phyloP scores from a whole-genome alignment of 2,329 filamentous ascomycete genomes.

The Trichoderma arundinaceum region DNA sequence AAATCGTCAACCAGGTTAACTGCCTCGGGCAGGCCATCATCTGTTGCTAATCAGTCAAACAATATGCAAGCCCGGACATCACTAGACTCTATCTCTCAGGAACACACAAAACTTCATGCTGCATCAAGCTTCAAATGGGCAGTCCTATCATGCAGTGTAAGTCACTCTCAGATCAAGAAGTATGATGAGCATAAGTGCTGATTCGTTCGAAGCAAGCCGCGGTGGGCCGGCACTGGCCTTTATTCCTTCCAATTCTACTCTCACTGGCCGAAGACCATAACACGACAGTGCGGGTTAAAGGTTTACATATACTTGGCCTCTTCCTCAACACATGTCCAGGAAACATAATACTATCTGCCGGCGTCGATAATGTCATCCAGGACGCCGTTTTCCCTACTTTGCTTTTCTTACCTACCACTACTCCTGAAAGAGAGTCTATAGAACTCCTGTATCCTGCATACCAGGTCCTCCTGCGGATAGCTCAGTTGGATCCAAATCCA shows the following conservation, averaged over 20 bases:
- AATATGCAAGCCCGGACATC: background rate
- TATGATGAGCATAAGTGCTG: background rate
- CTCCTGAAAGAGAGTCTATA: slow-evolving; percentile 72
- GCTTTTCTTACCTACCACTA: slow-evolving; percentile 77
- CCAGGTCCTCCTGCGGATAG: slow-evolving; percentile 67
- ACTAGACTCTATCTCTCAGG: slow-evolving; percentile 38
- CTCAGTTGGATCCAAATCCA: slow-evolving; percentile 38
- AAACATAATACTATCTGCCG: slow-evolving; percentile 63
- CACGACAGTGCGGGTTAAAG: slow-evolving; percentile 57
- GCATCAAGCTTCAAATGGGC: slow-evolving; percentile 57
- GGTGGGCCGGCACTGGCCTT: slow-evolving; percentile 61
- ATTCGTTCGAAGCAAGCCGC: slow-evolving; percentile 24
- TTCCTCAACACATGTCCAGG: slow-evolving; percentile 63
- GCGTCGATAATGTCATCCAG: slow-evolving; percentile 71
- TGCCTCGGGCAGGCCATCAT: slow-evolving; percentile 40
- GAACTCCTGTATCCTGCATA: slow-evolving; percentile 69
- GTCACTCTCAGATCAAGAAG: slow-evolving; percentile 32
- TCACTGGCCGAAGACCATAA: slow-evolving; percentile 70
- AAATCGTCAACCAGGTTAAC: slow-evolving; percentile 54
- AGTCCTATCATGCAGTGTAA: slow-evolving; percentile 57
- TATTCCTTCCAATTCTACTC: slow-evolving; percentile 72
- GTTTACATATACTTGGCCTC: slow-evolving; percentile 58
- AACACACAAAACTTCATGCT: slow-evolving; percentile 32
- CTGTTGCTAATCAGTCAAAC: background rate
- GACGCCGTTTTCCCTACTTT: slow-evolving; percentile 73